phyloP scores from a whole-genome alignment of 805 yeast genomes.

The Candida broadrunensis region DNA sequence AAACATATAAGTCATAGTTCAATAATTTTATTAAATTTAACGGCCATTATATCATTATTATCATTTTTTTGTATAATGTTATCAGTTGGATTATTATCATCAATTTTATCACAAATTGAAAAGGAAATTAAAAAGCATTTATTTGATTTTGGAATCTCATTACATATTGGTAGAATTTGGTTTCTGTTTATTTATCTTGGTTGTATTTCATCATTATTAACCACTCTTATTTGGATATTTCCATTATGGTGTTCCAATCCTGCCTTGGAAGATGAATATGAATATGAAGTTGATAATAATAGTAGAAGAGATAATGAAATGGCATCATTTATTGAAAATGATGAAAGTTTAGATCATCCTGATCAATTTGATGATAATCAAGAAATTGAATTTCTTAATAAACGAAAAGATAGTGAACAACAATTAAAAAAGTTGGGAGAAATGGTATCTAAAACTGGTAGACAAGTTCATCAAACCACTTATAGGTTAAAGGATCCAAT shows the following conservation, averaged over 20 bases:
- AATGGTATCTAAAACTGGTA: constrained; percentile 27
- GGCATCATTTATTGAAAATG: not conserved
- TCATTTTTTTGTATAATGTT: constrained; percentile 26
- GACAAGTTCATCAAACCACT: not conserved
- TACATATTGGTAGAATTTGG: constrained; percentile 43
- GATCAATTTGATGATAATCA: not conserved
- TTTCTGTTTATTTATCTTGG: constrained; percentile 39
- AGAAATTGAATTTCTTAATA: not conserved
- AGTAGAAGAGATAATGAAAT: not conserved
- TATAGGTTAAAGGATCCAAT: no score
- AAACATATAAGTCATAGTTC: constrained; percentile 13
- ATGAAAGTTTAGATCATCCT: not conserved
- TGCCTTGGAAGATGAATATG: not conserved
- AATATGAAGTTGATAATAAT: not conserved
- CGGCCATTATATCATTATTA: constrained; percentile 19
- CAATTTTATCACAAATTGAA: constrained; percentile 20
- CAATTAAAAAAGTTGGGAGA: constrained; percentile 36
- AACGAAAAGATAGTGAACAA: constrained; percentile 10
- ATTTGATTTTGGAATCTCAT: constrained; percentile 44
- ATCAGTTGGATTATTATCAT: constrained; percentile 28
- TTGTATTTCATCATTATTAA: constrained; percentile 17
- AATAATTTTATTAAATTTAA: constrained; percentile 24
- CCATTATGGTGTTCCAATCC: constrained; percentile 56
- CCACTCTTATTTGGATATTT: constrained; percentile 32
- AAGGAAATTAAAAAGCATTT: constrained; percentile 27